Evolutionary conservation across 345 rosid genomes (phyloP), one percentile per base, ranked within the genome.

Genomic region (Eucalyptus regnans): DNA sequence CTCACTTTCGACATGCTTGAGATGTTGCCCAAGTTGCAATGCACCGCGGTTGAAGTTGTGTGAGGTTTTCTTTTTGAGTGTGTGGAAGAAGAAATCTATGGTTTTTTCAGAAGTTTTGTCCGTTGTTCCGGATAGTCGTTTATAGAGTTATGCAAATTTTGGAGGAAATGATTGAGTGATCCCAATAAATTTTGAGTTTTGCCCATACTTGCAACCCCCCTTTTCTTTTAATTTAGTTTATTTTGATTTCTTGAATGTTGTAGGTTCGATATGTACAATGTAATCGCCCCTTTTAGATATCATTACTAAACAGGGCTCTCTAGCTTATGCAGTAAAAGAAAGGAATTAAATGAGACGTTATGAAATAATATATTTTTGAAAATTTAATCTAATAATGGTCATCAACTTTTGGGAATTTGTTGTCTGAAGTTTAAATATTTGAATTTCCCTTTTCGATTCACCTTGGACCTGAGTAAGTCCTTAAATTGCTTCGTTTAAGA

Each of bases 1-100:
- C 87, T 97, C 88, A 97, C 97, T 37, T 76, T 76, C 48, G 84
- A 76, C 48, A 76, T 76, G 48, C 84, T 76, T 11, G 84, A 76
- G 15, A 76, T 20, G 48, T 41, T 76, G 27, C 84, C 84, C 84
- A 76, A 41, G 29, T 20, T 41, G 84, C 84, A 4, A 76, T 76
- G 84, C 14, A 76, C 84, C 3, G 84, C 84, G 48, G 84, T 76
- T 76, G 84, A 41, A 41, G 84, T 76, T 6, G 48, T 76, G 3
- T 76, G 48, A 76, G 48, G 25, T 18, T 37, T 71, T 71, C 58
- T 9, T 17, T 17, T 33, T 68, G 12, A 33, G 43, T 33, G 83
- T 6, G 83, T 71, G 83, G 46, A 37, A 37, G 83, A 43, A 71
- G 83, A 71, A 71, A 37, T 11, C 46, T 27, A 68, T 31, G 44